phyloP scores from a whole-genome alignment of 192 early-diverging fungal species.

The Coemansia sp. region DNA sequence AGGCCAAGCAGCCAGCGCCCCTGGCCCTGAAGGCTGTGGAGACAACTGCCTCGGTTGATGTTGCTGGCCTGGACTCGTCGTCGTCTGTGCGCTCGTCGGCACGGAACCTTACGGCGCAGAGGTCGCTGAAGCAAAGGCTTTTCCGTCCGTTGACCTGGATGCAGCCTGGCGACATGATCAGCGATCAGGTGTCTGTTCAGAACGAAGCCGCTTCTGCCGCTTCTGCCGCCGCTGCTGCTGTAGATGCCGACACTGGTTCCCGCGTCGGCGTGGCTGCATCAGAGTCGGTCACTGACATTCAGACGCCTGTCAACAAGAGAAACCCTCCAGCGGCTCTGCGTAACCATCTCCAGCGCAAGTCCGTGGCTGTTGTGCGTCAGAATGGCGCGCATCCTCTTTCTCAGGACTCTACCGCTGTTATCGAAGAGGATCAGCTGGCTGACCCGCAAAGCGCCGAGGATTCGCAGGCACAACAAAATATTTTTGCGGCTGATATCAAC shows the following conservation, averaged over 20 bases:
- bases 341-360: constrained; percentile 10
- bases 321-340: not conserved
- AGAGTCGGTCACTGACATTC: no score
- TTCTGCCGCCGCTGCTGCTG: not conserved
- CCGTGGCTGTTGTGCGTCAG: constrained; percentile 9
- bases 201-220: not conserved
- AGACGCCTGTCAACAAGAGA: not conserved
- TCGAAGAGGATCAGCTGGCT: not conserved
- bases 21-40: not conserved
- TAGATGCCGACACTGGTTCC: not conserved
- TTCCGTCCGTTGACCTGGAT: constrained; percentile 27
- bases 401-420: not conserved
- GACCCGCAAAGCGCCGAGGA: not conserved
- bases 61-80: not conserved
- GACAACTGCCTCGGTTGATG: not conserved
- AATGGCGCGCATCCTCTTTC: constrained; percentile 5
- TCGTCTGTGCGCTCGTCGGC: not conserved
- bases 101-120: not conserved
- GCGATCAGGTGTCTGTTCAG: not conserved
- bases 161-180: constrained; percentile 5
- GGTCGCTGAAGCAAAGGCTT: constrained; percentile 27
- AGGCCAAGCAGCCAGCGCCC: not conserved
- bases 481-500: not conserved
- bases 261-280: not conserved
- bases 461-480: not conserved